A percentile compares a stretch with the other conserved stretches of the same genome.
Conservation (phyloP, 805 yeast genomes). For the Isabelozyma heimii region DNA sequence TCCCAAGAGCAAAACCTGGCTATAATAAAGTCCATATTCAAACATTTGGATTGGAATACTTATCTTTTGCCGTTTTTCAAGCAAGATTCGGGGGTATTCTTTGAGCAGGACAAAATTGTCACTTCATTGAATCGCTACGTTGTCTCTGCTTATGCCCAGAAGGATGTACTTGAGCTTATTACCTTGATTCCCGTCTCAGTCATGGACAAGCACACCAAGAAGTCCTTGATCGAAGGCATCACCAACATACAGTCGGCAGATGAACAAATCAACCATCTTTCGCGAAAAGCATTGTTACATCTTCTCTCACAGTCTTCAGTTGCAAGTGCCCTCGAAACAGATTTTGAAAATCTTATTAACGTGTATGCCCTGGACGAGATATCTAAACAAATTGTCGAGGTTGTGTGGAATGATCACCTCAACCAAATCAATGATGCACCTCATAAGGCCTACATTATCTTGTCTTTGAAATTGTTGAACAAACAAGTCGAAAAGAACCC, state of each 20-base stretch:
- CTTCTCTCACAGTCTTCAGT: constrained; percentile 52
- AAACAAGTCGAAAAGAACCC: constrained; percentile 6
- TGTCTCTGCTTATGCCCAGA: not conserved
- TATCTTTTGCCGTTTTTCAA: not conserved
- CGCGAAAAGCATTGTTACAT: constrained; percentile 29
- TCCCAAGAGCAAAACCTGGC: constrained; percentile 19
- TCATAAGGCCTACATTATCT: constrained; percentile 17
- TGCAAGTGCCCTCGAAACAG: constrained; percentile 50
- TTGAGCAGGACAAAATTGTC: not conserved
- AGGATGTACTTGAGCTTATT: constrained; percentile 5
- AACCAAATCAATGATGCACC: constrained; percentile 32
- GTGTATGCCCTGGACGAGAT: constrained; percentile 8
- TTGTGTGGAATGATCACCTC: constrained; percentile 39
- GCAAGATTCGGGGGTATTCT: not conserved
- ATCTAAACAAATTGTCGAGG: constrained; percentile 24
- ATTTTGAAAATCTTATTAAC: constrained; percentile 20
- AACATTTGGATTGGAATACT: constrained; percentile 1
- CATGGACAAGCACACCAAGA: constrained; percentile 24
- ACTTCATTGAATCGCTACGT: not conserved
- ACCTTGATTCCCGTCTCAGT: constrained; percentile 49
- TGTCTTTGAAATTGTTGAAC: constrained; percentile 9
- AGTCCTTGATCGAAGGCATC: constrained; percentile 11
- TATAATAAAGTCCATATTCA: constrained; percentile 27
- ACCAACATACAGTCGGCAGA: constrained; percentile 1
- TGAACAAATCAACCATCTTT: not conserved